Base-by-base conservation (phyloP, 495 filamentous ascomycete species). In the Annulohypoxylon nitens region DNA sequence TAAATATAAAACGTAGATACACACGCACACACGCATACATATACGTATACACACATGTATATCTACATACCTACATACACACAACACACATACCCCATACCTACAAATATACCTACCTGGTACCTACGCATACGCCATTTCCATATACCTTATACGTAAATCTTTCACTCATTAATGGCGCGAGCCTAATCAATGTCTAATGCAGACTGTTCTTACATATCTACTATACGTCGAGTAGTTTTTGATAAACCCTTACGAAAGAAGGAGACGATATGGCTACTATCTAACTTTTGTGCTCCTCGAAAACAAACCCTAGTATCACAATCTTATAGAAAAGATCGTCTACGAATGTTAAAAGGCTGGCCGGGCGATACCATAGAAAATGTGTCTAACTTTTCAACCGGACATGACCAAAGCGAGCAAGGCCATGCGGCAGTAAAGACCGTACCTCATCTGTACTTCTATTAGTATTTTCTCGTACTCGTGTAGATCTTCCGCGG, bases 351-450 rank as follows among this genome's bases (percentile, higher is more conserved):
- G 37, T 23, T 9, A 61, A 60, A 23, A 51, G 37, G 41, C 41
- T 11, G 12, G 43, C 8, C 18, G 45, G 33, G 26, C 18, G 14
- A 41, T 48, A 54, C 11, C 45, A 18, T 50, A 34, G 39, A 68
- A 47, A 47, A 7, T 25, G 26, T 3, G 41, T 57, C 33, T 25
- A 48, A 66, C 30, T 30, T 54, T 33, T 75, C 45, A 84, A 47
- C 75, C 70, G 12, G 92, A 90, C 92, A 99, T 88, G 78, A 98
- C 91, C 79, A 99, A 82, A 65, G 96, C 96, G 77, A 99, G 85
- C 83, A 99, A 84, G 60, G 96, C 96, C 72, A 99, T 99, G 70
- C 96, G 91, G 81, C 93, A 96, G 86, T 97, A 98, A 62, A 99
- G 89, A 67, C 96, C 96, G 83, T 98, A 98, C 81, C 90, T 88